These are phyloP conservation scores for Taphrina pruni DNA, from an alignment of 1,139 yeast species.

Conservation along the genomic window DNA sequence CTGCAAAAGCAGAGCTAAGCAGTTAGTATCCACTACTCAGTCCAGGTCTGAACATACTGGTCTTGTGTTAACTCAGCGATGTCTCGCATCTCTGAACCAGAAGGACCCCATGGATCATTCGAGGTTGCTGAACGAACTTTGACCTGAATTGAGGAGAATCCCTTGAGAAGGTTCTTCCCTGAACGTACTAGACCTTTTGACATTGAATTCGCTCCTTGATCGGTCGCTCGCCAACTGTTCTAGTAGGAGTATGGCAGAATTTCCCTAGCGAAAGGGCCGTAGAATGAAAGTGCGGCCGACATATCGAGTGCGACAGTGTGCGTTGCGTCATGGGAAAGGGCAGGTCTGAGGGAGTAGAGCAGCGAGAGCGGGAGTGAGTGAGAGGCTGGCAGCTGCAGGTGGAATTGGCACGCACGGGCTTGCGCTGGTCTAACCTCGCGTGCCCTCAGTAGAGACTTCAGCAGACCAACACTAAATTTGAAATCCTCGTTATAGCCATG, in stretches of 20 bases:
- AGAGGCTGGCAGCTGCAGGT: neutral
- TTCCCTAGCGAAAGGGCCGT: neutral
- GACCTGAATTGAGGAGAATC: constrained; percentile 79
- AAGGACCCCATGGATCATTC: constrained; percentile 86
- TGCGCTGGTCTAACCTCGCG: too few species aligned
- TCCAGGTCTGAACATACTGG: constrained; percentile 48
- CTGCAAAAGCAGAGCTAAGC: constrained; percentile 72
- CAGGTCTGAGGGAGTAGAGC: neutral
- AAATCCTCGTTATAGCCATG: too few species aligned
- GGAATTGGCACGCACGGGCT: too few species aligned
- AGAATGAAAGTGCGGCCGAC: neutral
- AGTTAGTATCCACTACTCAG: constrained; percentile 40
- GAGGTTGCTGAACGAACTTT: constrained; percentile 92
- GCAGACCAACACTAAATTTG: too few species aligned
- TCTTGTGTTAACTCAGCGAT: constrained; percentile 77
- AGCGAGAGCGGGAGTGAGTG: neutral
- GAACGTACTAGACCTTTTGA: constrained; percentile 38
- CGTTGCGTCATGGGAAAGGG: constrained; percentile 15
- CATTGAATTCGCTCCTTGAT: constrained; percentile 2
- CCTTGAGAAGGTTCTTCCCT: constrained; percentile 40
- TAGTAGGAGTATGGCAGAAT: neutral
- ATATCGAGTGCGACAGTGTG: constrained; percentile 9
- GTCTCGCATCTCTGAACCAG: constrained; percentile 82
- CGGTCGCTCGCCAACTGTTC: neutral
- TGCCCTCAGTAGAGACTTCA: too few species aligned